Percentiles rank a stretch among this genome's conserved stretches.
Evolutionary conservation across 306 rosid species (phyloP).

Genomic region (Calophaca sinica): DNA sequence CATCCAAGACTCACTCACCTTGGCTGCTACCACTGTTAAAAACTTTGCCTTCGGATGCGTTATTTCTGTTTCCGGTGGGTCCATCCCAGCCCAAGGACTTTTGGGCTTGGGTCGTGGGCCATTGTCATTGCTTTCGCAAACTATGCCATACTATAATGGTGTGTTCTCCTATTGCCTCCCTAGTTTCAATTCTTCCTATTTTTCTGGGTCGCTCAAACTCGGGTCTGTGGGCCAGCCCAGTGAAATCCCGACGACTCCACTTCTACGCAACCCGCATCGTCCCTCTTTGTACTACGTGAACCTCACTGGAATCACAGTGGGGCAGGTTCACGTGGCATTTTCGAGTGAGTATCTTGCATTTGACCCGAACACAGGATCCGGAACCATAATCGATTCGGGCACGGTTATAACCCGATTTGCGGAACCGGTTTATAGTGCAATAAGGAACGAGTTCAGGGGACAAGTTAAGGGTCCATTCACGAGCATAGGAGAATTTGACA

Average conservation of each 20-base stretch:
- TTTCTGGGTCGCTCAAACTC: conserved; percentile 18
- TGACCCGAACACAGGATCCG: conserved; percentile 65
- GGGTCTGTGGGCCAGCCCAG: conserved; percentile 73
- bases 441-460: too few relatives aligned
- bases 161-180: conserved; percentile 82
- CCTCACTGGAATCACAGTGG: conserved; percentile 73
- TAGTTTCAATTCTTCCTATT: conserved; percentile 38
- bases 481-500: conserved; percentile 58
- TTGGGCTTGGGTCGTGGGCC: not conserved
- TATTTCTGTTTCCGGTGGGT: not conserved
- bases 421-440: too few relatives aligned
- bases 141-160: conserved; percentile 60
- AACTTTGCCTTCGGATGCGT: not conserved
- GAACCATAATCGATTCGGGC: conserved; percentile 64
- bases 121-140: conserved; percentile 47
- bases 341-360: conserved; percentile 54
- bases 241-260: conserved; percentile 71
- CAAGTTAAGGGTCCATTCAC: too few relatives aligned
- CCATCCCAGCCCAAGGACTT: not conserved
- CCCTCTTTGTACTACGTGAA: conserved; percentile 79
- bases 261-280: conserved; percentile 65
- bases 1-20: not conserved
- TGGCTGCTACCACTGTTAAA: not conserved
- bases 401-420: too few relatives aligned
- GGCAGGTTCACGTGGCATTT: conserved; percentile 54